Base-by-base conservation (phyloP, 805 yeast genomes). In the Nakazawaea siamensis region DNA sequence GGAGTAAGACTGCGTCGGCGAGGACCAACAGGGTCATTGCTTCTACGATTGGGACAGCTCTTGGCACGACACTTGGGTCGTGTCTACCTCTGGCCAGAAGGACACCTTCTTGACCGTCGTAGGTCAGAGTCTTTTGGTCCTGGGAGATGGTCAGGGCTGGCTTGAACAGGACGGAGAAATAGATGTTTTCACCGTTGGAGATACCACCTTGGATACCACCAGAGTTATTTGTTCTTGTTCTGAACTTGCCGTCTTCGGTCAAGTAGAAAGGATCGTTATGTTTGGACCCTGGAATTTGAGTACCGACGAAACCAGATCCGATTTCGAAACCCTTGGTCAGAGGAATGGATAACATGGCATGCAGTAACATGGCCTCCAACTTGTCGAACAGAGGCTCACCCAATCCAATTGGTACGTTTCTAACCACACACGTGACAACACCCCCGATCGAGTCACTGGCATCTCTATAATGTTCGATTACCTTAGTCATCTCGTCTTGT, bases 131-230 rank as follows among this genome's bases (percentile, higher is more conserved):
- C 27, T 68, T 61, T 66, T 92, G 98, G 51, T 82, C 92, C 66
- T 88, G 94, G 34, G 92, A 77, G 47, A 92, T 92, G 27, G 98
- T 92, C 33, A 98, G 98, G 13, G 95, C 97, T 2, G 97, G 88
- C 66, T 92, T 92, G 76, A 92, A 92, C 3, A 97, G 97, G 29
- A 92, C 90, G 18, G 84, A 80, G 60, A 92, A 92, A 66, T 82
- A 92, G 52, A 92, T 83, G 61, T 83, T 71, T 61, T 92, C 98
- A 48, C 98, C 98, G 55, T 92, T 92, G 34, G 95, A 66, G 54
- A 92, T 92, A 54, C 98, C 98, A 53, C 98, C 98, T 68, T 92
- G 98, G 43, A 87, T 76, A 63, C 98, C 98, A 49, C 97, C 98
- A 13, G 95, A 83, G 60, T 80, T 78, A 66, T 92, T 92, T 14